Evolutionary conservation across 2,329 filamentous ascomycete species (phyloP).

Genomic region (Elsinoe batatas): DNA sequence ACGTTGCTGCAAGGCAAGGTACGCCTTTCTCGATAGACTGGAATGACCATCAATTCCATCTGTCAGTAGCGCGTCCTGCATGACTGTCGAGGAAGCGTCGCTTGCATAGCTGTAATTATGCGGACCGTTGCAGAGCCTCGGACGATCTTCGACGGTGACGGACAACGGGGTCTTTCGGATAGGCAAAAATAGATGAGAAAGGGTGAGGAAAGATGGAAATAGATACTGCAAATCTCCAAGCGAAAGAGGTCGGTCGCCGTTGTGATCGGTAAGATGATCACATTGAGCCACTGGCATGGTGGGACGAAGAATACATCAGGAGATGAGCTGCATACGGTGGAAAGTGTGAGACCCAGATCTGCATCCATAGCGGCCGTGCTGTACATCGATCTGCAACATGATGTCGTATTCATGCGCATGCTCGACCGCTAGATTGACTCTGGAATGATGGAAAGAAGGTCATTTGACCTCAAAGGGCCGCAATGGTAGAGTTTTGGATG

Average conservation of each 20-base stretch:
- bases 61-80: background rate
- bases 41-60: background rate
- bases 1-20: background rate
- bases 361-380: background rate
- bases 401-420: background rate
- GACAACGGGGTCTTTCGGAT: background rate
- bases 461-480: constrained; percentile 12
- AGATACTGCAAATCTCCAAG: background rate
- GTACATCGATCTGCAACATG: background rate
- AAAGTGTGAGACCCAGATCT: background rate
- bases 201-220: background rate
- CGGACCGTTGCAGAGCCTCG: background rate
- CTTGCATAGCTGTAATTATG: background rate
- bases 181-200: constrained; percentile 10
- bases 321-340: background rate
- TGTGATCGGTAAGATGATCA: background rate
- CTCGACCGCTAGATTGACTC: background rate
- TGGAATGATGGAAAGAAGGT: background rate
- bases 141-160: constrained; percentile 7
- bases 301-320: background rate
- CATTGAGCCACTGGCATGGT: background rate
- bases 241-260: background rate
- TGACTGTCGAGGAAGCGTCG: background rate
- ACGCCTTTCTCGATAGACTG: constrained; percentile 4
- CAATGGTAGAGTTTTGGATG: background rate